Conservation (phyloP, 208 protist genomes). For the Wallacemonas sp. region DNA sequence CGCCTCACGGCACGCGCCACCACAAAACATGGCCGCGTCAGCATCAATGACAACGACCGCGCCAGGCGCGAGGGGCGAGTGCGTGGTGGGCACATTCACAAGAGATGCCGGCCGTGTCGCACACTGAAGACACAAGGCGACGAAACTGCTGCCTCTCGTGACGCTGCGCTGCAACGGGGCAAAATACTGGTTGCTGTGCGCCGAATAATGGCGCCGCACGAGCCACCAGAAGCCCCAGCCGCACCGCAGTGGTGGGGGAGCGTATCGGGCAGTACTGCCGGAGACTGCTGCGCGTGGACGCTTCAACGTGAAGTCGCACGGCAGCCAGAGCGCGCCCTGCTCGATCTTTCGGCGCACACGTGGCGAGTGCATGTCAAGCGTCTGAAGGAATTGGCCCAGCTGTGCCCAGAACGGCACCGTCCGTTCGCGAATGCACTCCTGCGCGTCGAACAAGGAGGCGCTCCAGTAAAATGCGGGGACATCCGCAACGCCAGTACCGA, state of each 20-base stretch:
- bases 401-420: constrained; percentile 48
- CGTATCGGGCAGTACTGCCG: constrained; percentile 25
- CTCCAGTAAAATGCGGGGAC: constrained; percentile 30
- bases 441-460: constrained; percentile 48
- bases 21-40: constrained; percentile 72
- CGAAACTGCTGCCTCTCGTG: background rate
- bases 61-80: constrained; percentile 28
- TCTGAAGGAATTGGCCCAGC: constrained; percentile 53
- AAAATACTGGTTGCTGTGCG: constrained; percentile 36
- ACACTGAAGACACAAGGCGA: constrained; percentile 40
- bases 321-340: constrained; percentile 27
- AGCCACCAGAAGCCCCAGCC: constrained; percentile 70
- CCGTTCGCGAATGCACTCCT: constrained; percentile 34
- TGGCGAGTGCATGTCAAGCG: constrained; percentile 29
- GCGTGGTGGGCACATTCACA: constrained; percentile 10
- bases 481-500: background rate
- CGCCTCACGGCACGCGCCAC: constrained; percentile 50
- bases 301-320: constrained; percentile 20
- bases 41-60: constrained; percentile 33
- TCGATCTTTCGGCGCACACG: constrained; percentile 32
- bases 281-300: background rate
- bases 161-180: constrained; percentile 9
- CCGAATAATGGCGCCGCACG: constrained; percentile 32
- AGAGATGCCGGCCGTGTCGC: background rate
- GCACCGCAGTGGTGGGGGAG: background rate